Conservation (phyloP, 345 rosid species). For the Xanthoceras sorbifolium region DNA sequence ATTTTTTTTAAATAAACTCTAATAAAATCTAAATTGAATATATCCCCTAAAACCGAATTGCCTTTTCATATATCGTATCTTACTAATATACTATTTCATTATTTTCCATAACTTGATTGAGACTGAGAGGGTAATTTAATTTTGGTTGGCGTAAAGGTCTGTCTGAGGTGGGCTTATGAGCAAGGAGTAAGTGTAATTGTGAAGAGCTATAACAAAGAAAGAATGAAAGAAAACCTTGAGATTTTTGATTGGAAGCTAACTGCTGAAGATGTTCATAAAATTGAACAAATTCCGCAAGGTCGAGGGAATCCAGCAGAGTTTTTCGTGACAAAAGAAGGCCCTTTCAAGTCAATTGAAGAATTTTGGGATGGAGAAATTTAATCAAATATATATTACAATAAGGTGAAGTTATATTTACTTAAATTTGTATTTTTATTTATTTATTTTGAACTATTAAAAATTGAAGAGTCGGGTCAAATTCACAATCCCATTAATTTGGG, state of each 20-base stretch:
- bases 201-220: slow-evolving; percentile 37
- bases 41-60: too few species aligned
- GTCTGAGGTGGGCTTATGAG: slow-evolving; percentile 42
- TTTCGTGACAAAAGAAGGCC: slow-evolving; percentile 21
- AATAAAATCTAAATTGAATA: too few species aligned
- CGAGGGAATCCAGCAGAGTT: not conserved
- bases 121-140: not conserved
- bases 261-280: slow-evolving; percentile 21
- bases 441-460: too few species aligned
- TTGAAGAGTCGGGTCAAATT: too few species aligned
- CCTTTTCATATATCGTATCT: too few species aligned
- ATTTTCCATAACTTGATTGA: too few species aligned
- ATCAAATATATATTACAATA: not conserved
- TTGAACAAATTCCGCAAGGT: slow-evolving; percentile 26
- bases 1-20: too few species aligned
- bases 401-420: not conserved
- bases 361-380: slow-evolving; percentile 37
- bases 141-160: slow-evolving; percentile 14
- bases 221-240: slow-evolving; percentile 33
- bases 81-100: too few species aligned
- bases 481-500: too few species aligned
- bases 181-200: slow-evolving; percentile 30
- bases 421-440: too few species aligned
- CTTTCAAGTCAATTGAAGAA: slow-evolving; percentile 28
- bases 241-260: slow-evolving; percentile 38